Base-by-base conservation (phyloP, 257 asterid species). In the Penstemon barbatus region DNA sequence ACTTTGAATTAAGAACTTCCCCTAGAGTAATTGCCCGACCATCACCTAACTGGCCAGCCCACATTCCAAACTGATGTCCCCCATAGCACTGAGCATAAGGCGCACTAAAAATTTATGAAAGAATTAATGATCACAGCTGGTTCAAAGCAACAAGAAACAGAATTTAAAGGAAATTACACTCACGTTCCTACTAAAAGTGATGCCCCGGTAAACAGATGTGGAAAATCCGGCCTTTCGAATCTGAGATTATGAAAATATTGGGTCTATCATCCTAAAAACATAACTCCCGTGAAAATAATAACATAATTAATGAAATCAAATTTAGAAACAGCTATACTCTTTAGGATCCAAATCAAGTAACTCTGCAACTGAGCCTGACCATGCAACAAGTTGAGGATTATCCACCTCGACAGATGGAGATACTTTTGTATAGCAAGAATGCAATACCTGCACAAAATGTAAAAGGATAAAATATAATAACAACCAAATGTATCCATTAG, bases 21-120 rank as follows among this genome's bases (percentile, higher is more conserved):
- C 99, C 99, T 25, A 94, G 81, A 44, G 97, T 87, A 75, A 94
- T 87, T 69, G 97, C 99, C 71, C 99, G 82, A 45, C 99, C 99
- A 78, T 94, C 99, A 13, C 99, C 99, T 78, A 94, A 80, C 76
- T 94, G 99, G 55, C 99, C 99, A 40, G 97, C 99, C 99, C 99
- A 94, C 87, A 81, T 83, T 61, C 99, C 99, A 73, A 94, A 94
- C 76, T 94, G 99, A 85, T 94, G 99, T 59, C 99, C 99, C 64
- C 99, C 99, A 65, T 94, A 94, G 83, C 97, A 91, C 68, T 94
- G 99, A 69, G 99, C 92, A 75, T 87, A 91, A 44, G 96, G 80
- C 74, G 84, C 54, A 75, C 99, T 94, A 46, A 12, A 50, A 71
- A 51, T 45, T 41, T 49, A 48, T 37, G 48, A 64, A 64, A 55